Percentiles rank a stretch among this genome's conserved stretches.
These are phyloP conservation scores for Cyberlindnera euphorbiae DNA, from an alignment of 805 yeast species.

Conservation along the genomic window DNA sequence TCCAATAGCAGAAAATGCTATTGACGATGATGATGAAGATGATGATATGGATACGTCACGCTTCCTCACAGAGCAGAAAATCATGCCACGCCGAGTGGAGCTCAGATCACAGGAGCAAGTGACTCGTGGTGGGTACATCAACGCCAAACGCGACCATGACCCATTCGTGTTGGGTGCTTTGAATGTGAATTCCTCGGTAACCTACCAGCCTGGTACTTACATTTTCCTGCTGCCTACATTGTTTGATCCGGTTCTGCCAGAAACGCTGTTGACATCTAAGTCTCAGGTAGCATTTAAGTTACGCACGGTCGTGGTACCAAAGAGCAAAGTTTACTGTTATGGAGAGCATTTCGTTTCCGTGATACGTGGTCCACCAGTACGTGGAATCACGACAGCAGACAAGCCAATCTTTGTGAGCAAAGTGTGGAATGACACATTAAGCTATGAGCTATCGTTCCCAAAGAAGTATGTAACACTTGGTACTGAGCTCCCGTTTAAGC, in stretches of 20 bases:
- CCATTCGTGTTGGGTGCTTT: conserved; percentile 17
- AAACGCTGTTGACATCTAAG: conserved; percentile 47
- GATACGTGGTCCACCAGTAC: conserved; percentile 37
- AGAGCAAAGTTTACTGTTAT: conserved; percentile 30
- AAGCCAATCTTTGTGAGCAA: conserved; percentile 75
- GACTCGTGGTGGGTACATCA: conserved; percentile 14
- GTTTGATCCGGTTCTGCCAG: conserved; percentile 60
- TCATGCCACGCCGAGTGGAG: conserved; percentile 10
- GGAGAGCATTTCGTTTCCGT: conserved; percentile 31
- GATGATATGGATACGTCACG: conserved; percentile 6
- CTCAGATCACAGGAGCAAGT: conserved; percentile 15
- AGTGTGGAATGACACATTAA: conserved; percentile 66
- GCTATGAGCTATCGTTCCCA: conserved; percentile 69
- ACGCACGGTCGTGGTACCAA: conserved; percentile 26
- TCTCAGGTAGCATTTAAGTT: conserved; percentile 43
- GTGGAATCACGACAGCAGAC: conserved; percentile 39
- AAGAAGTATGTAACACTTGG: conserved; percentile 64
- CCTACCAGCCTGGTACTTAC: conserved; percentile 59
- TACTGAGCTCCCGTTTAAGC: conserved; percentile 51
- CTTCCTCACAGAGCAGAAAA: conserved; percentile 14
- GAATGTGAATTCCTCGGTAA: conserved; percentile 10
- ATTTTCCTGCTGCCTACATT: conserved; percentile 60
- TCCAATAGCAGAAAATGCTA: conserved; percentile 22
- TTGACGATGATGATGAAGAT: conserved; percentile 18
- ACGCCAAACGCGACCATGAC: conserved; percentile 9